phyloP scores from a whole-genome alignment of 2,329 filamentous ascomycete genomes.

The Chalaropsis ovoidea region DNA sequence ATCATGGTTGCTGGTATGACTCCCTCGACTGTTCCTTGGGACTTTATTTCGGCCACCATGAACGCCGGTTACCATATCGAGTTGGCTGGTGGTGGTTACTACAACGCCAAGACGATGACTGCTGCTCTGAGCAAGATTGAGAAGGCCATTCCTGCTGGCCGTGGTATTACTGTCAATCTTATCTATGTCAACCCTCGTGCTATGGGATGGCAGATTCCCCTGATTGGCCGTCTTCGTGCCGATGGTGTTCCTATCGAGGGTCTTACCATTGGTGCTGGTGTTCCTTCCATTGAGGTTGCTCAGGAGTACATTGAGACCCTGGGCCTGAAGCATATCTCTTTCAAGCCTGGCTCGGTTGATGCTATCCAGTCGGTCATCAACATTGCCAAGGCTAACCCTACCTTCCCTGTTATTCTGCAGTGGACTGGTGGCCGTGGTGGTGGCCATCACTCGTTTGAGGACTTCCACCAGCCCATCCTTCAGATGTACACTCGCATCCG shows the following conservation, averaged over 20 bases:
- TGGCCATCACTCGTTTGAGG: slow-evolving; percentile 89
- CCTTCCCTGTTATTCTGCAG: slow-evolving; percentile 84
- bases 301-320: slow-evolving; percentile 90
- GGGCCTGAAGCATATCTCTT: slow-evolving; percentile 82
- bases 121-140: slow-evolving; percentile 77
- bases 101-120: slow-evolving; percentile 71
- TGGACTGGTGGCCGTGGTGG: slow-evolving; percentile 93
- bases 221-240: slow-evolving; percentile 66
- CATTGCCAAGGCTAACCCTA: slow-evolving; percentile 86
- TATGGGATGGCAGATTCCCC: slow-evolving; percentile 86
- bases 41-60: slow-evolving; percentile 87
- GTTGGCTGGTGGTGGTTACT: slow-evolving; percentile 82
- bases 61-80: slow-evolving; percentile 92
- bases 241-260: slow-evolving; percentile 88
- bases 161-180: slow-evolving; percentile 79
- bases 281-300: slow-evolving; percentile 85
- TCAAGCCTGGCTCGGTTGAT: slow-evolving; percentile 85
- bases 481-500: slow-evolving; percentile 86
- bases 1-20: slow-evolving; percentile 93
- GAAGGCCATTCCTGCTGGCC: slow-evolving; percentile 68
- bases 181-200: slow-evolving; percentile 85
- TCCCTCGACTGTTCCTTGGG: slow-evolving; percentile 76
- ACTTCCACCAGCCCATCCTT: slow-evolving; percentile 86
- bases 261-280: slow-evolving; percentile 83
- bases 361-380: slow-evolving; percentile 85